Conservation (phyloP, 257 asterid species). For the Verbascum thapsus region DNA sequence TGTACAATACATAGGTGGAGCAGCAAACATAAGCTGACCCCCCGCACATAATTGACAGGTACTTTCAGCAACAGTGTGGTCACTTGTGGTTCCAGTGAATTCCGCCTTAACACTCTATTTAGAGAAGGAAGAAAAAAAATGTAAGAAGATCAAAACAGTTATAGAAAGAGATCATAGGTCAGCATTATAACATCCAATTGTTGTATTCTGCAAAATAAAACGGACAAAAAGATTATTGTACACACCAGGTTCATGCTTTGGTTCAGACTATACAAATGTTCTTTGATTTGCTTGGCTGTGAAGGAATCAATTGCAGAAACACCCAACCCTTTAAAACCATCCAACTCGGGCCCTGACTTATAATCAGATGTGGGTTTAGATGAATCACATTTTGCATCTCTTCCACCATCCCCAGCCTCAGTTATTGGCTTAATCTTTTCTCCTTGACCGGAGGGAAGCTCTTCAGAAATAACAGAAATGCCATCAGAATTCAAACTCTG, state of each 20-base stretch:
- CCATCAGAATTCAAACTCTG: slow-evolving; percentile 34
- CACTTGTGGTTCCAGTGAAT: slow-evolving; percentile 24
- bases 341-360: slow-evolving; percentile 29
- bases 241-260: slow-evolving; percentile 46
- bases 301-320: slow-evolving; percentile 68
- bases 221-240: slow-evolving; percentile 11
- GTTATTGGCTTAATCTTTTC: slow-evolving; percentile 31
- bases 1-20: slow-evolving; percentile 51
- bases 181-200: slow-evolving; percentile 8
- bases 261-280: slow-evolving; percentile 58
- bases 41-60: slow-evolving; percentile 60
- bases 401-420: slow-evolving; percentile 25
- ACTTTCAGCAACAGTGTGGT: slow-evolving; percentile 33
- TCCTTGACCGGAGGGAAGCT: slow-evolving; percentile 22
- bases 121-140: slow-evolving; percentile 19
- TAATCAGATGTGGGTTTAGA: slow-evolving; percentile 26
- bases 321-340: slow-evolving; percentile 40
- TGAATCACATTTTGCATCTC: slow-evolving; percentile 28
- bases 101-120: slow-evolving; percentile 28
- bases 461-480: slow-evolving; percentile 28
- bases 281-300: slow-evolving; percentile 55
- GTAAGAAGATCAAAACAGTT: slow-evolving; percentile 16
- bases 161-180: slow-evolving; percentile 8
- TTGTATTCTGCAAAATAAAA: slow-evolving; percentile 4
- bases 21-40: slow-evolving; percentile 42